Base-by-base conservation (phyloP, 164 flowering plant species). In the Protea cynaroides region DNA sequence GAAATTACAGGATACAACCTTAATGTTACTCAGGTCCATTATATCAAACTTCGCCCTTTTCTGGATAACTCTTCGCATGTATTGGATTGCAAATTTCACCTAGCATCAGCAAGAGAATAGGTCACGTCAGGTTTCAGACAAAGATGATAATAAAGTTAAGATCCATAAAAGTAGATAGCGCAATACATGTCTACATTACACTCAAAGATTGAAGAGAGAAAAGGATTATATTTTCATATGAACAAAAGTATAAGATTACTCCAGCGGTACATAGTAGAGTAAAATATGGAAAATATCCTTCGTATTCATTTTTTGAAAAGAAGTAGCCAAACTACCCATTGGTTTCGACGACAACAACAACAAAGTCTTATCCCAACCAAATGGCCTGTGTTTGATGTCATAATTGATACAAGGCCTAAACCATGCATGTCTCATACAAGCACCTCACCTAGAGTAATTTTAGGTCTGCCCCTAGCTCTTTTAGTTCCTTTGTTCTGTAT, bases 21-120 rank as follows among this genome's bases (percentile, higher is more conserved):
- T 79, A 63, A 89, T 74, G 73, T 88, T 81, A 72, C 89, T 90
- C 57, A 94, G 80, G 51, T 84, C 89, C 76, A 58, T 80, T 67
- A 94, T 94, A 76, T 94, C 99, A 75, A 94, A 94, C 74, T 94
- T 89, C 23, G 99, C 99, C 81, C 86, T 94, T 64, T 84, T 91
- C 79, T 74, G 81, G 65, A 94, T 83, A 55, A 78, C 76, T 79
- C 70, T 86, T 64, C 93, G 78, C 99, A 91, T 91, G 81, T 75
- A 86, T 61, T 89, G 96, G 65, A 94, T 86, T 46, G 92, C 97
- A 79, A 86, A 81, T 72, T 91, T 94, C 65, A 94, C 96, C 99
- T 94, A 59, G 4, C 76, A 69, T 0, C 54, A 44, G 17, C 12
- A 56, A 53, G 43, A 47, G 58, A 34, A 7, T 8, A 51, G 21